phyloP scores from a whole-genome alignment of 495 filamentous ascomycete species.

The Poronia punctata region DNA sequence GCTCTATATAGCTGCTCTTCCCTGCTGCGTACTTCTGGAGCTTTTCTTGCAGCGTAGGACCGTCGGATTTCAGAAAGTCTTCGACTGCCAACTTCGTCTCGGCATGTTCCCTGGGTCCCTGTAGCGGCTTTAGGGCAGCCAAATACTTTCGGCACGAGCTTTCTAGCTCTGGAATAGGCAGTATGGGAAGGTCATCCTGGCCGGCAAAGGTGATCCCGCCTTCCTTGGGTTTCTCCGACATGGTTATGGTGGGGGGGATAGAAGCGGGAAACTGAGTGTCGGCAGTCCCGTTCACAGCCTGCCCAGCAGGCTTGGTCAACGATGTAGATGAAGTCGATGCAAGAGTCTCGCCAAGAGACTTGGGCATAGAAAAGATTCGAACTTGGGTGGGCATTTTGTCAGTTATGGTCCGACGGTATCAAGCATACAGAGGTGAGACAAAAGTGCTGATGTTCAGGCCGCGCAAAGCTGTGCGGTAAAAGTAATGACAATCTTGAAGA shows the following conservation, averaged over 20 bases:
- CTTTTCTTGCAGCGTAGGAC: conserved; percentile 77
- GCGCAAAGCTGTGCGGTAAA: conserved; percentile 80
- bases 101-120: conserved; percentile 70
- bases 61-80: conserved; percentile 81
- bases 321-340: conserved; percentile 29
- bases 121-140: conserved; percentile 71
- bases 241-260: conserved; percentile 31
- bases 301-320: conserved; percentile 25
- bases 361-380: conserved; percentile 59
- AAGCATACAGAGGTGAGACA: conserved; percentile 68
- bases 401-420: conserved; percentile 31
- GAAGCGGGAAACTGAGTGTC: conserved; percentile 16
- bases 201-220: conserved; percentile 78
- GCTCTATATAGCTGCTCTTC: conserved; percentile 95
- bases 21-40: conserved; percentile 89
- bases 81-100: conserved; percentile 74
- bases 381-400: conserved; percentile 48
- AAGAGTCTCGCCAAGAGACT: conserved; percentile 63
- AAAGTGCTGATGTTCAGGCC: conserved; percentile 70
- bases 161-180: conserved; percentile 92
- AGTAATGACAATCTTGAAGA: conserved; percentile 85
- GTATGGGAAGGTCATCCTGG: conserved; percentile 82
- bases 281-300: conserved; percentile 14
- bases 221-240: conserved; percentile 31
- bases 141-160: conserved; percentile 74